Base-by-base conservation (phyloP, 2,329 filamentous ascomycete species). In the Sclerotinia minor region DNA sequence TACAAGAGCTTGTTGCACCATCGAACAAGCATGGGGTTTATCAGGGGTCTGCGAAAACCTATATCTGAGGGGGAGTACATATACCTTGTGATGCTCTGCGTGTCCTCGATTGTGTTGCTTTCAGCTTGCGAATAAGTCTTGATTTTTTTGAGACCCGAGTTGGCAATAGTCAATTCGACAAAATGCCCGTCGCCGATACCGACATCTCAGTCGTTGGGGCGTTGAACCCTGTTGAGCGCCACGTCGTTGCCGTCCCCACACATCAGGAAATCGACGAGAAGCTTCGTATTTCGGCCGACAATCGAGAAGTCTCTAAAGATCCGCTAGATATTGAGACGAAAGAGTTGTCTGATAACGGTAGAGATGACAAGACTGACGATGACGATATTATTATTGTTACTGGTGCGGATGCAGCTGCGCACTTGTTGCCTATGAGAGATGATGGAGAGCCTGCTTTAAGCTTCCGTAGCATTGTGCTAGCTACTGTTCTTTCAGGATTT, bases 391-490 rank as follows among this genome's bases (percentile, higher is more conserved):
- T 85, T 71, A 85, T 87, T 65, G 67, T 83, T 69, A 85, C 82
- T 0, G 84, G 83, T 64, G 75, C 79, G 9, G 84, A 86, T 73
- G 84, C 83, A 0, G 79, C 84, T 5, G 67, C 69, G 0, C 79
- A 85, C 64, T 73, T 87, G 29, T 74, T 87, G 3, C 79, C 84
- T 0, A 69, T 85, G 65, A 79, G 85, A 5, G 85, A 87, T 71
- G 85, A 87, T 66, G 73, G 76, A n/a, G 82, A 87, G 38, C 75
- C 76, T 0, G 77, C 83, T 3, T 72, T 87, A 70, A 87, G 83
- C 0, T 84, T 87, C 68, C 82, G 85, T 50, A 81, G 82, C 63
- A 68, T 87, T 6, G 72, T 86, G 49, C 70, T 87, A 58, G 82
- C 83, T 2, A 82, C 82, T 0, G 70, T 74, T 2, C 79, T 87